Evolutionary conservation across 1,284 basidiomycete species (phyloP).

Genomic region (Rhizoctonia solani): DNA sequence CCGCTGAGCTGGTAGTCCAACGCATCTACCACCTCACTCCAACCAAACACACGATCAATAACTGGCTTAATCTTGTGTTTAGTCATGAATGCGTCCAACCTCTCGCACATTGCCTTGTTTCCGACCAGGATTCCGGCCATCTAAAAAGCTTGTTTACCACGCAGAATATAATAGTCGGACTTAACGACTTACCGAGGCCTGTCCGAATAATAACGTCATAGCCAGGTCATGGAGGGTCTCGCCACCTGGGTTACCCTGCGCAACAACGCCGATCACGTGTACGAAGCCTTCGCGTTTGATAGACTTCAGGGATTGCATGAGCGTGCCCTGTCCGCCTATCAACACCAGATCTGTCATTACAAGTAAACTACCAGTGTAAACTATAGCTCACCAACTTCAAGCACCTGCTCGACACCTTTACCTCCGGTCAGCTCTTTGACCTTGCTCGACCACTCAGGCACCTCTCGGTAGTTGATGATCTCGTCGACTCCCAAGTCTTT

Average conservation of each 20-base stretch:
- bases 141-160: background rate
- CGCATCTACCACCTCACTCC: slow-evolving; percentile 11
- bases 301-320: slow-evolving; percentile 4
- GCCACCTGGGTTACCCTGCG: background rate
- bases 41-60: background rate
- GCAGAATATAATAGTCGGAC: background rate
- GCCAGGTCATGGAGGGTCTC: too few relatives aligned
- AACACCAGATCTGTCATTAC: background rate
- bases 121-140: background rate
- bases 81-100: background rate
- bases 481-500: slow-evolving; percentile 56
- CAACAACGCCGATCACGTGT: too few relatives aligned
- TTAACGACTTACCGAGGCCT: background rate
- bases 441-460: slow-evolving; percentile 59
- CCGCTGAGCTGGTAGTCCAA: background rate
- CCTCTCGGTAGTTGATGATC: slow-evolving; percentile 61
- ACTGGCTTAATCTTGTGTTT: slow-evolving; percentile 25
- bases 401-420: slow-evolving; percentile 4
- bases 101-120: background rate
- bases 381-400: slow-evolving; percentile 14
- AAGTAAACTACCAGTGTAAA: too few relatives aligned
- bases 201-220: background rate
- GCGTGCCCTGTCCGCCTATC: slow-evolving; percentile 12
- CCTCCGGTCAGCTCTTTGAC: slow-evolving; percentile 49
- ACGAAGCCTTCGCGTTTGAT: slow-evolving; percentile 7